phyloP scores from a whole-genome alignment of 345 rosid genomes.

The Lumnitzera racemosa region DNA sequence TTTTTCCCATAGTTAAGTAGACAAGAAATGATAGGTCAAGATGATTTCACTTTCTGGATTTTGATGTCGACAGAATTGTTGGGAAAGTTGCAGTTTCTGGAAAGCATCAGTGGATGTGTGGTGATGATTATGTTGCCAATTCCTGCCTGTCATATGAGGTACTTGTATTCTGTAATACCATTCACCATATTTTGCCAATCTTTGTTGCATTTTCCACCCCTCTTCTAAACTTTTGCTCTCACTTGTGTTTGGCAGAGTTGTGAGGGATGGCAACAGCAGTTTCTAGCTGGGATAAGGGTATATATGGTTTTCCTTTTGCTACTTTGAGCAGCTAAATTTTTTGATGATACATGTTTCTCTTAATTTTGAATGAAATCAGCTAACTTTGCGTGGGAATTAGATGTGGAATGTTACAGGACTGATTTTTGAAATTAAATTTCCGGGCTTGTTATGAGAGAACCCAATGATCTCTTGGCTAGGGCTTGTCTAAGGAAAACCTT shows the following conservation, averaged over 20 bases:
- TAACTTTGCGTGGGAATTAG: too few relatives aligned
- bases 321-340: not conserved
- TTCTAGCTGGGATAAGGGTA: slow-evolving; percentile 79
- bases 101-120: slow-evolving; percentile 64
- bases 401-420: too few relatives aligned
- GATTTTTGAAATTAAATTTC: too few relatives aligned
- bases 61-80: slow-evolving; percentile 45
- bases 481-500: too few relatives aligned
- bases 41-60: not conserved
- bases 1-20: not conserved
- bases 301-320: slow-evolving; percentile 8
- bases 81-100: slow-evolving; percentile 85
- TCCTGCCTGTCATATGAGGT: slow-evolving; percentile 57
- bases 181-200: not conserved
- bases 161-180: slow-evolving; percentile 5
- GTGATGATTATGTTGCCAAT: slow-evolving; percentile 35
- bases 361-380: too few relatives aligned
- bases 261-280: slow-evolving; percentile 79
- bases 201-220: too few relatives aligned
- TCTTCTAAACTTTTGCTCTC: too few relatives aligned
- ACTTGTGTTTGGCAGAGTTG: slow-evolving; percentile 37
- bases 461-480: too few relatives aligned
- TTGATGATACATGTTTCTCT: not conserved
- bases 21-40: not conserved
- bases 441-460: too few relatives aligned